Percentiles rank a stretch among this genome's conserved stretches.
Evolutionary conservation across 1,284 basidiomycete species (phyloP).

Genomic region (Melampsora americana): DNA sequence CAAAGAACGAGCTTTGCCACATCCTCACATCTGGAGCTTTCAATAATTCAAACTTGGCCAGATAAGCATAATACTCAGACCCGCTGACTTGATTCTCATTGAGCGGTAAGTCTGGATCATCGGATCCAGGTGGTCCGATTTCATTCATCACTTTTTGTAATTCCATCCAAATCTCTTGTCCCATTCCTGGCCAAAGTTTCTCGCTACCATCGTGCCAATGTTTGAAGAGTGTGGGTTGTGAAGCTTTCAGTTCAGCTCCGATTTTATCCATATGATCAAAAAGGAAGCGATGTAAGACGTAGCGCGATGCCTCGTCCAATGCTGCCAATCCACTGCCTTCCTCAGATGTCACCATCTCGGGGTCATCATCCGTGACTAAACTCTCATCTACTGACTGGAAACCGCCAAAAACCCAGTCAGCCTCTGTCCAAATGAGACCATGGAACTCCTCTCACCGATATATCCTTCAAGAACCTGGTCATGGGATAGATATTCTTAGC

Average conservation of each 20-base stretch:
- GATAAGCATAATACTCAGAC: slow-evolving; percentile 27
- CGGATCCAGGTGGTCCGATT: slow-evolving; percentile 65
- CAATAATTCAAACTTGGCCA: slow-evolving; percentile 33
- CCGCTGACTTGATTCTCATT: not conserved
- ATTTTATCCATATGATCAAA: slow-evolving; percentile 77
- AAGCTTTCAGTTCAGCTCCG: slow-evolving; percentile 69
- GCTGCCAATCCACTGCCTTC: slow-evolving; percentile 48
- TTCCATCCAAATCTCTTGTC: slow-evolving; percentile 71
- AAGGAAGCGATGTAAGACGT: slow-evolving; percentile 76
- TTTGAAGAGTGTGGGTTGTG: slow-evolving; percentile 30
- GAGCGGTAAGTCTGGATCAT: slow-evolving; percentile 57
- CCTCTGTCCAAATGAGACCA: slow-evolving; percentile 13
- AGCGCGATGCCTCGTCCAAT: slow-evolving; percentile 73
- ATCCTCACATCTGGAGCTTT: slow-evolving; percentile 30
- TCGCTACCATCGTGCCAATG: slow-evolving; percentile 52
- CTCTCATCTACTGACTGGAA: slow-evolving; percentile 36
- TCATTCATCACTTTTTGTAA: slow-evolving; percentile 73
- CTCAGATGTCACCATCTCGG: not conserved
- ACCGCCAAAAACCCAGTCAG: not conserved
- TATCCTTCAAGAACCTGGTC: slow-evolving; percentile 74
- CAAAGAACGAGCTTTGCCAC: slow-evolving; percentile 36
- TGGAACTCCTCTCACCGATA: slow-evolving; percentile 62
- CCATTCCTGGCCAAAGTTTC: slow-evolving; percentile 58
- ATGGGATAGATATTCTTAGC: slow-evolving; percentile 72
- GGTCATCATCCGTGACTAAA: not conserved